Evolutionary conservation across 2,329 filamentous ascomycete genomes (phyloP), one percentile per base, ranked within the genome.

Genomic region (Pestalotiopsis sp.): DNA sequence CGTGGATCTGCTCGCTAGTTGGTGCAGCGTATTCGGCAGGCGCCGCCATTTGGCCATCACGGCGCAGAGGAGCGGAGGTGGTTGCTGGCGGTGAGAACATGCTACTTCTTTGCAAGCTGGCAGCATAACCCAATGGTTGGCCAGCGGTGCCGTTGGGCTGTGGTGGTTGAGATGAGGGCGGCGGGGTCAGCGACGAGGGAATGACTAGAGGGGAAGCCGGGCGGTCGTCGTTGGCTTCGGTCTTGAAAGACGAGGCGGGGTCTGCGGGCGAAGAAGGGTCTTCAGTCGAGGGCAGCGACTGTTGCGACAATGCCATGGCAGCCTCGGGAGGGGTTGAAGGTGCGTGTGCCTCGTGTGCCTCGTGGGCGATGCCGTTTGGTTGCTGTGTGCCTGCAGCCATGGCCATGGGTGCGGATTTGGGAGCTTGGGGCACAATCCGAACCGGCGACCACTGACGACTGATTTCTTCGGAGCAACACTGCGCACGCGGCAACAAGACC

Each of bases 261-360:
- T 87, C 85, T 71, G 84, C 79, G 36, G 87, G 87, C 13, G 87
- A 89, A 23, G 80, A 81, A 2, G 87, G 84, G 6, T 80, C 82
- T 74, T 89, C 86, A n/a, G 87, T 90, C 1, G 86, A 87, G 12
- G 86, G 85, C n/a, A 90, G 80, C 23, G 86, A 87, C 45, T 83
- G 80, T 70, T 89, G 87, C 17, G 87, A 88, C 81, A 80, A 31
- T 77, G 73, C 17, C 74, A 41, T 36, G 36, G 45, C n/a, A 41
- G 25, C 76, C 45, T 80, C 76, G 61, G 76, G 75, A 13, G 79
- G 76, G 45, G 79, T 82, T 41, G 57, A 74, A 45, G 79, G 79
- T 61, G 69, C 72, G 6, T 76, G 27, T 31, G 27, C 25, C 25
- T 25, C 72, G 6, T 76, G 27, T 31, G 27, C 25, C 25, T 25